Percentiles rank a stretch among this genome's conserved stretches.
Conservation (phyloP, 2,329 filamentous ascomycete species). For the Pezizomycotina sp. region DNA sequence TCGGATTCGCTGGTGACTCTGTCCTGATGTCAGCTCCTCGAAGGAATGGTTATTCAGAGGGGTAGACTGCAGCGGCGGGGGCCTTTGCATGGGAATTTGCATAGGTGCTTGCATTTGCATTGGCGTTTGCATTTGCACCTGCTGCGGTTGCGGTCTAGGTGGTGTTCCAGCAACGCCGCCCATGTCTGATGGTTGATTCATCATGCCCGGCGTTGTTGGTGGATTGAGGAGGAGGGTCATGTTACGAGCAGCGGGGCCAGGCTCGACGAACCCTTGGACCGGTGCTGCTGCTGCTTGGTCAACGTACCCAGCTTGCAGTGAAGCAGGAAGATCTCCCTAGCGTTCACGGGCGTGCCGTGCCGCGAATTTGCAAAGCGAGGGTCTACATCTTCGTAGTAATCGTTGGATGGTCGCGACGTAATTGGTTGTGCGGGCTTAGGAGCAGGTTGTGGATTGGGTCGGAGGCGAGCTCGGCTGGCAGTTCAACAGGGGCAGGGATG, state of each 20-base stretch:
- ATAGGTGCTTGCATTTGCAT: constrained; percentile 24
- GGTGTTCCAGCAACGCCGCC: constrained; percentile 16
- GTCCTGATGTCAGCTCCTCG: constrained; percentile 47
- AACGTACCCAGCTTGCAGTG: constrained; percentile 18
- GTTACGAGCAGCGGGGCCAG: constrained; percentile 15
- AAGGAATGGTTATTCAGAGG: constrained; percentile 34
- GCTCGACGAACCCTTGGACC: too few species aligned
- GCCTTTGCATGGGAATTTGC: neutral
- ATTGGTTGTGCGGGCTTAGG: constrained; percentile 8
- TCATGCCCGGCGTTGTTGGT: constrained; percentile 12
- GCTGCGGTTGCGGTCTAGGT: constrained; percentile 23
- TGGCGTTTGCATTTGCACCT: constrained; percentile 25
- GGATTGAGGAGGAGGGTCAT: constrained; percentile 18
- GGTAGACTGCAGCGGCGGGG: constrained; percentile 28
- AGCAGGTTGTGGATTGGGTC: constrained; percentile 1
- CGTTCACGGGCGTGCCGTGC: too few species aligned
- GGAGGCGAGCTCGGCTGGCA: constrained; percentile 23
- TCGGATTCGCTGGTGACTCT: constrained; percentile 61
- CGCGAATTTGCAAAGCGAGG: constrained; percentile 66
- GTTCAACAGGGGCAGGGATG: constrained; percentile 15
- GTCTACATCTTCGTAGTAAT: constrained; percentile 88
- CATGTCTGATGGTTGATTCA: constrained; percentile 18
- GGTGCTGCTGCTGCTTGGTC: constrained; percentile 24
- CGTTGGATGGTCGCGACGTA: constrained; percentile 22
- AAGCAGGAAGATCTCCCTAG: constrained; percentile 23